Evolutionary conservation across 108 stramenopile genomes (phyloP).

Genomic region (Cyclotella baltica): DNA sequence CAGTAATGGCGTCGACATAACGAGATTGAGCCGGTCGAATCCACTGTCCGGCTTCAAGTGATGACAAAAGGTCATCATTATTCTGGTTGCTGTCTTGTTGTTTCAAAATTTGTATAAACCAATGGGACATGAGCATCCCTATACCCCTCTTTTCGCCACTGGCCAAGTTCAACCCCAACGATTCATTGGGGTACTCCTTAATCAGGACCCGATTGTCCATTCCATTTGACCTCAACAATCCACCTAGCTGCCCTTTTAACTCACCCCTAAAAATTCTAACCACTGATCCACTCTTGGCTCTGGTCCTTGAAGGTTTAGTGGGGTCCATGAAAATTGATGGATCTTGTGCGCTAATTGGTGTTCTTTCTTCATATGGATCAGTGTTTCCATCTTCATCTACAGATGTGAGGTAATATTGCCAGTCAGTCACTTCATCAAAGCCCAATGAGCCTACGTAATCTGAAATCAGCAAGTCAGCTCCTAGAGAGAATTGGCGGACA

Average conservation of each 20-base stretch:
- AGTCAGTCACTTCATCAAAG: constrained; percentile 71
- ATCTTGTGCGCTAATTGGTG: constrained; percentile 1
- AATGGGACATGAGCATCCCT: constrained; percentile 62
- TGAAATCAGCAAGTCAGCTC: constrained; percentile 66
- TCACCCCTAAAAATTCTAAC: constrained; percentile 83
- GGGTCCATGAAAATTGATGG: constrained; percentile 81
- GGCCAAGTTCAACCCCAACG: constrained; percentile 56
- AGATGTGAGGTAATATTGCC: constrained; percentile 73
- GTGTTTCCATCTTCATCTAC: constrained; percentile 38
- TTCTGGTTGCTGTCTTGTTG: constrained; percentile 20
- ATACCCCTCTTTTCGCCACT: constrained; percentile 55
- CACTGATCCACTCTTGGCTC: constrained; percentile 72
- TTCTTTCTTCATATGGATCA: background rate
- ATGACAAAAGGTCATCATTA: constrained; percentile 7
- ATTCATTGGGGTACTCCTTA: constrained; percentile 81
- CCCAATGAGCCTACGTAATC: constrained; percentile 80
- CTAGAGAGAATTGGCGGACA: constrained; percentile 72
- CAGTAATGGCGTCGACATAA: constrained; percentile 45
- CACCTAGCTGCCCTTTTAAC: constrained; percentile 60
- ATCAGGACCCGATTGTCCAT: constrained; percentile 72
- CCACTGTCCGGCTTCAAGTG: constrained; percentile 67
- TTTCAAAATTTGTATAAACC: constrained; percentile 36
- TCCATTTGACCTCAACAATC: constrained; percentile 61
- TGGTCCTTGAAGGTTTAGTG: constrained; percentile 70
- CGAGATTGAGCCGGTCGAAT: constrained; percentile 54